Conservation (phyloP, 768 basidiomycete species). For the Fomitopsis serialis region DNA sequence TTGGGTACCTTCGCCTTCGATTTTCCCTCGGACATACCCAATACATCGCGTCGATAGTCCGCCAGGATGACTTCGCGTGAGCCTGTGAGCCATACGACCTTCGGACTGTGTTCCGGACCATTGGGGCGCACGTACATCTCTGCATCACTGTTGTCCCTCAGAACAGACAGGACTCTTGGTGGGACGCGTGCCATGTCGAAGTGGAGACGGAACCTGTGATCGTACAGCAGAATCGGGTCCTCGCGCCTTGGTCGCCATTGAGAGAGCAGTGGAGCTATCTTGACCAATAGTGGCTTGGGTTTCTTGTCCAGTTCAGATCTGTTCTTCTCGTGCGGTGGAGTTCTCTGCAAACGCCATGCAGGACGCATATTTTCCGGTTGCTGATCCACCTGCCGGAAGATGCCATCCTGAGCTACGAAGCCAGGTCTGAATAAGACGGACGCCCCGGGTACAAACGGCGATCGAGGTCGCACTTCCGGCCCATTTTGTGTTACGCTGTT, state of each 20-base stretch:
- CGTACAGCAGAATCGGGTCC: conserved; percentile 46
- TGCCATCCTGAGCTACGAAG: conserved; percentile 22
- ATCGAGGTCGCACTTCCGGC: neutral
- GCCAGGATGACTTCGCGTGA: neutral
- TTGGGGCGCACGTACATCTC: neutral
- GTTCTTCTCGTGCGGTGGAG: conserved; percentile 34
- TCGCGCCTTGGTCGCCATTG: conserved; percentile 12
- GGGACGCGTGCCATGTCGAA: conserved; percentile 44
- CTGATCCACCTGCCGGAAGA: conserved; percentile 9
- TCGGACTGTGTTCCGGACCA: conserved; percentile 10
- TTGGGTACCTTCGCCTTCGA: neutral
- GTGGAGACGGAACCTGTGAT: conserved; percentile 56
- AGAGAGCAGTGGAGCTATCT: conserved; percentile 34
- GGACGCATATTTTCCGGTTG: conserved; percentile 1
- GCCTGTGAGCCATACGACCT: conserved; percentile 26
- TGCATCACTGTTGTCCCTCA: neutral
- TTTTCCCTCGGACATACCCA: neutral
- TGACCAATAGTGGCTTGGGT: conserved; percentile 28
- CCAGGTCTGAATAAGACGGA: conserved; percentile 64
- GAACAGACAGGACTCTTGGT: conserved; percentile 24
- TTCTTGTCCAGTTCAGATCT: conserved; percentile 20
- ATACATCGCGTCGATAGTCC: conserved; percentile 1
- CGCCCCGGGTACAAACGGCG: conserved; percentile 47
- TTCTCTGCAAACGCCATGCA: conserved; percentile 58
- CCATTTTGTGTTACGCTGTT: conserved; percentile 13